These are phyloP conservation scores for Wolfiporia cocos DNA, from an alignment of 1,284 basidiomycete genomes.

Conservation along the genomic window DNA sequence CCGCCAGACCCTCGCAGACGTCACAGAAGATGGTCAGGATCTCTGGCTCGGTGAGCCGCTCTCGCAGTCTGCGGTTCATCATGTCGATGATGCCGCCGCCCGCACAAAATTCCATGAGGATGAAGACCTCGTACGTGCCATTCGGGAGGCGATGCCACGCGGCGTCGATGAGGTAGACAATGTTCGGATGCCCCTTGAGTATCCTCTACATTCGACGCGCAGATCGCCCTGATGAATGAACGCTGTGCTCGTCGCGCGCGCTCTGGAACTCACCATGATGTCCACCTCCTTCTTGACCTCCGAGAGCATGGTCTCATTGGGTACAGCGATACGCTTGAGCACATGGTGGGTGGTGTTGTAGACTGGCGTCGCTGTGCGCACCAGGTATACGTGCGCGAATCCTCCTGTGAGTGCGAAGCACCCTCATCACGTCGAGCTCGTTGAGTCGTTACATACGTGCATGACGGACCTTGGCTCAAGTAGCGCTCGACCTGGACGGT, in stretches of 20 bases:
- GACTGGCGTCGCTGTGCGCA: slow-evolving; percentile 80
- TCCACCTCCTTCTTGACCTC: slow-evolving; percentile 98
- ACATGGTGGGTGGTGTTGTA: slow-evolving; percentile 93
- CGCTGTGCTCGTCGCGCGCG: slow-evolving; percentile 2
- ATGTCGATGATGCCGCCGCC: slow-evolving; percentile 99
- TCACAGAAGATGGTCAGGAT: slow-evolving; percentile 98
- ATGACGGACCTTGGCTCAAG: slow-evolving; percentile 78
- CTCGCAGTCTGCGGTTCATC: slow-evolving; percentile 94
- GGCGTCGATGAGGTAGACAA: slow-evolving; percentile 93
- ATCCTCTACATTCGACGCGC: slow-evolving; percentile 52
- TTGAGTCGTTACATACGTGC: slow-evolving; percentile 2
- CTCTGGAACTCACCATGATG: slow-evolving; percentile 75
- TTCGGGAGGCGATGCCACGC: slow-evolving; percentile 80
- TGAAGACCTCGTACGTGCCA: slow-evolving; percentile 93
- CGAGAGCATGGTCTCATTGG: slow-evolving; percentile 85
- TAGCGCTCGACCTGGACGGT: slow-evolving; percentile 86
- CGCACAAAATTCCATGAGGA: slow-evolving; percentile 96
- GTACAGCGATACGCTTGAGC: slow-evolving; percentile 93
- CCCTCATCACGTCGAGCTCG: slow-evolving; percentile 3
- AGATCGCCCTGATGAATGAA: background rate
- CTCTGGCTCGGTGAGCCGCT: slow-evolving; percentile 90
- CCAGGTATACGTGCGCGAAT: slow-evolving; percentile 98
- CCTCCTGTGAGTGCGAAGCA: slow-evolving; percentile 59
- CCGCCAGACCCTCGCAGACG: slow-evolving; percentile 88
- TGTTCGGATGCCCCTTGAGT: slow-evolving; percentile 86